Base-by-base conservation (phyloP, 2,329 filamentous ascomycete genomes). In the Cladosporium halotolerans region DNA sequence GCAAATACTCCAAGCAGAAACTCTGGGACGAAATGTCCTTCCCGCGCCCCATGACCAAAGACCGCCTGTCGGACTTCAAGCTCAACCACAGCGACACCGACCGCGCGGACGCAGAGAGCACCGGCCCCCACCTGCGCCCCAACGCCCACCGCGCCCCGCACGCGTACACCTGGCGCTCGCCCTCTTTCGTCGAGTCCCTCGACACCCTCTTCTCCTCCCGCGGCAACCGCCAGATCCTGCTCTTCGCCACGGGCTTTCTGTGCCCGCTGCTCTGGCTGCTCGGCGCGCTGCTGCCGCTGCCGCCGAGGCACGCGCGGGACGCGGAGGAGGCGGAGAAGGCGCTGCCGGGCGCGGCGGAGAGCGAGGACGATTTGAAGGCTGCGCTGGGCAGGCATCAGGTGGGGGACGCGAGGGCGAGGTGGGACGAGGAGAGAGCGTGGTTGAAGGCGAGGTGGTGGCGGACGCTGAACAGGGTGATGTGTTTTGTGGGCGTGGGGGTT, bases 371-470 rank as follows among this genome's bases (percentile, higher is more conserved):
- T 31, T 55, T 67, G 2, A 54, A 55, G 52, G 57, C 52, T 23
- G 64, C 62, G 2, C 62, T 66, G 58, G 61, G 62, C 57, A 58
- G 60, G 52, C 64, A 66, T 46, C 61, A 62, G 23, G 23, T 28
- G 23, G 23, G 23, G 23, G 23, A 28, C 23, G 23, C 23, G 23
- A 28, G 23, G 23, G 23, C 23, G 45, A 57, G 60, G 46, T 69
- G 65, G 66, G 55, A 60, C 14, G 63, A 67, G 38, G 67, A 69
- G 60, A 58, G 59, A 46, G 47, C 48, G 13, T 70, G 59, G 46
- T 39, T 63, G 28, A 70, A 70, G 55, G 68, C 66, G 4, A 61
- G 58, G 40, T 70, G 68, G 68, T 70, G 68, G 68, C 57, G 68
- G 48, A 62, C 60, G 43, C 55, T 70, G 49, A 71, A 71, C 57